Base-by-base conservation (phyloP, 202 grass and related monocot species). In the Setaria viridis region DNA sequence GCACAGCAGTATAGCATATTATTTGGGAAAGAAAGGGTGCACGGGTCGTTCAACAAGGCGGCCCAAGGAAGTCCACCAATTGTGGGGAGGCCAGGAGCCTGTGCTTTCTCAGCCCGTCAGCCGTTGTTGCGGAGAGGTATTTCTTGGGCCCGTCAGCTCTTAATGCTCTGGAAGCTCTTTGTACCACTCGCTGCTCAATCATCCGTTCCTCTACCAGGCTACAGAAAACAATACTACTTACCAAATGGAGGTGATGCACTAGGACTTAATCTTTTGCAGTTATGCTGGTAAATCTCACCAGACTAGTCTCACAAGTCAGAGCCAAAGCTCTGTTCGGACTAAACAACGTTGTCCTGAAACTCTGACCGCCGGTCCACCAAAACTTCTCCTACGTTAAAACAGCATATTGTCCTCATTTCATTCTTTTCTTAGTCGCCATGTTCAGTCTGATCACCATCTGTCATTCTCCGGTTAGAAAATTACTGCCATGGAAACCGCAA, bases 331-430 rank as follows among this genome's bases (percentile, higher is more conserved):
- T 11, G 20, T 59, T 60, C 57, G 21, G n/a, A 29, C 57, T 69
- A 69, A 48, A 69, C 3, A 68, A 58, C 9, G 54, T 16, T 32
- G 43, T 5, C 21, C 9, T 1, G 35, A 58, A 20, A 16, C 25
- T 47, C 29, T 68, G 37, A 65, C 9, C 62, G 25, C 9, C 32
- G 62, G 72, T 77, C 82, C 29, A 46, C 50, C 19, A 33, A 33
- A 45, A 77, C 39, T 45, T 54, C 60, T 49, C 41, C 49, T 16
- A 70, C 64, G 56, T 62, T 46, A 47, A 46, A 78, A 78, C n/a
- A 81, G 33, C 79, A 55, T 29, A 41, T 19, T 6, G 0, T 10
- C 20, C 56, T 54, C n/a, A 45, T 19, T 30, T 0, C 56, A 43
- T 1, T 21, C 3, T 19, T 29, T 15, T 43, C 51, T 54, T 34